Base-by-base conservation (phyloP, 768 basidiomycete species). In the Leccinellum rugosiceps region DNA sequence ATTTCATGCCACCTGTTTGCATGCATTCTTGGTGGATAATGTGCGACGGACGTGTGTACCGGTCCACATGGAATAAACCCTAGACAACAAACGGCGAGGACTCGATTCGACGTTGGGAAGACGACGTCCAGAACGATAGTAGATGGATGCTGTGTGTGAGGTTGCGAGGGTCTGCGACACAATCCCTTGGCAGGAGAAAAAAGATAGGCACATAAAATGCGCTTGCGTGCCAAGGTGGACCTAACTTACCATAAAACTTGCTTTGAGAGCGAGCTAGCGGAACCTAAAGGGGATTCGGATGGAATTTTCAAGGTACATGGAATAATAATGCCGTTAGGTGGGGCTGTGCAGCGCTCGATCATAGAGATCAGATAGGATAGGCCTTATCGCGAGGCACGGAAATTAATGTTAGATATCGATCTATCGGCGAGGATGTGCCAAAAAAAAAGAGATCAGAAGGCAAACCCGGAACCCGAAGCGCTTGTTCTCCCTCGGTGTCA, bases 401-500 rank as follows among this genome's bases (percentile, higher is more conserved):
- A 34, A 52, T 46, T 28, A 45, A 47, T 43, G 5, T 19, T 19
- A 44, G 19, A 19, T 13, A 43, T 21, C 15, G 21, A 19, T 19
- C 9, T 17, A n/a, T 38, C 17, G 17, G n/a, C 35, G 35, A 38
- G 35, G 15, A 38, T n/a, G 35, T 17, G 43, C 11, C 19, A 44
- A 44, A 44, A 13, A 21, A 44, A 4, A 14, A 8, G 15, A 17
- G 7, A 38, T 8, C 14, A 35, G 17, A 35, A 8, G 17, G 35
- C 35, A 8, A 38, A n/a, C 35, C 17, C 35, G 35, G 35, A 38
- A 38, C 9, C 35, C 35, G 17, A 13, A 17, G 50, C 44, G 17
- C 15, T 58, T 48, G 45, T 58, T 59, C 34, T 32, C 34, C 41
- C 23, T 21, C 15, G 49, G 26, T 15, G 60, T 63, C 51, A 52